Evolutionary conservation across 1,284 basidiomycete species (phyloP), one percentile per base, ranked within the genome.

Genomic region (Farysia itapuensis): DNA sequence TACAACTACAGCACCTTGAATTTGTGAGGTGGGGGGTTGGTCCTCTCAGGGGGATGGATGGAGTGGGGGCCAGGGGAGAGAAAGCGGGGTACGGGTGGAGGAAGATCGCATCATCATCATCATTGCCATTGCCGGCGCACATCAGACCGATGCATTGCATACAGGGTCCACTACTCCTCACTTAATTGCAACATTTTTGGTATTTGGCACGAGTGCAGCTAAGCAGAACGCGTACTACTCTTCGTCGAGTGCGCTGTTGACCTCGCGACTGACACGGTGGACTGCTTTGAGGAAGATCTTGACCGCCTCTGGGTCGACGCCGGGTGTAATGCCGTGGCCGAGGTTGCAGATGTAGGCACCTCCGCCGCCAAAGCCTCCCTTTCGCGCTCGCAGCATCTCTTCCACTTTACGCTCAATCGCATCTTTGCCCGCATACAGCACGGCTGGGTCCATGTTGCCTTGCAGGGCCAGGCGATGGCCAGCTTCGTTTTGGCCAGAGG

Each of bases 381-480:
- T 67, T 22, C 70, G 72, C 52, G 67, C 64, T 54, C 86, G 85
- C 83, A 94, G 51, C 71, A 75, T 88, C 65, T 86, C 81, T 79
- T 89, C 85, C 29, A 96, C 90, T 67, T 90, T 86, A 38, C 79
- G 78, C 79, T 93, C 89, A 69, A 98, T 96, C 7, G 91, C 90
- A 16, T 87, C 86, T 20, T 67, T 65, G 56, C 80, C 82, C 2
- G 91, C 90, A 34, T 89, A 93, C 64, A 93, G 91, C 35, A 98
- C 80, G 32, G 92, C 81, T 39, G 83, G 84, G 78, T 99, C 95
- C 77, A 95, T 81, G 80, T 98, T 98, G 13, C 95, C 95, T 77
- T 99, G 95, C 35, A 98, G 78, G 14, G 87, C 86, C 56, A 91
- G 84, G 50, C 82, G 51, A 43, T 76, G 74, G 7, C 54, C 66